Conservation (phyloP, 1,139 yeast species). For the Petasospora fabianii region DNA sequence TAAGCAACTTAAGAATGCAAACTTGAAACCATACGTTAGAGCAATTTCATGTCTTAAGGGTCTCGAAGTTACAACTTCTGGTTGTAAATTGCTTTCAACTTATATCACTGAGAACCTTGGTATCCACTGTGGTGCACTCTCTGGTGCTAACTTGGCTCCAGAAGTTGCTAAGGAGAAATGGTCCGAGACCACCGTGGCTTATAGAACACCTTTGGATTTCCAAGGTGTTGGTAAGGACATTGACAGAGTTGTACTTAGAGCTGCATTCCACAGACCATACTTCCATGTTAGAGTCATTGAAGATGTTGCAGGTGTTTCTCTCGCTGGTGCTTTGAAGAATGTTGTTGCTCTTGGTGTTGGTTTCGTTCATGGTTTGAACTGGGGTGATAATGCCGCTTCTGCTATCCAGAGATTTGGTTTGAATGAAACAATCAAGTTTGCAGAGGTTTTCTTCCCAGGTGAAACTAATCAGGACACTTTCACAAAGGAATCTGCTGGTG, state of each 20-base stretch:
- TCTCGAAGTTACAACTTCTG: constrained; percentile 69
- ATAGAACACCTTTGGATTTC: constrained; percentile 62
- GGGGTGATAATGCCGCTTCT: constrained; percentile 94
- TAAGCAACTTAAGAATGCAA: constrained; percentile 61
- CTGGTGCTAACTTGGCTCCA: constrained; percentile 88
- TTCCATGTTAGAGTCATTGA: constrained; percentile 81
- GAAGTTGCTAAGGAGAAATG: constrained; percentile 86
- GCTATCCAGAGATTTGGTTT: constrained; percentile 90
- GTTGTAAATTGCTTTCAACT: constrained; percentile 71
- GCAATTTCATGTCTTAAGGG: constrained; percentile 90
- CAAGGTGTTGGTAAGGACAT: constrained; percentile 66
- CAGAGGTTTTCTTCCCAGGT: constrained; percentile 57
- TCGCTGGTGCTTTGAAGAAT: constrained; percentile 88
- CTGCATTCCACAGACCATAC: constrained; percentile 82
- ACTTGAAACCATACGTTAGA: constrained; percentile 59
- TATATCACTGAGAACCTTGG: constrained; percentile 70
- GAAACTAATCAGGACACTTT: constrained; percentile 48
- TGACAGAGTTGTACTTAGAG: constrained; percentile 56
- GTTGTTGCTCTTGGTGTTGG: constrained; percentile 89
- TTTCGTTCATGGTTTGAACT: constrained; percentile 84
- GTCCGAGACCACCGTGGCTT: constrained; percentile 89
- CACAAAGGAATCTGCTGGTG: constrained; percentile 86
- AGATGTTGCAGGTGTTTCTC: constrained; percentile 83
- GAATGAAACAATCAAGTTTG: constrained; percentile 74
- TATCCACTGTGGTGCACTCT: constrained; percentile 80